Evolutionary conservation across 805 yeast species (phyloP), one percentile per base, ranked within the genome.

Genomic region (Schizosaccharomyces lindneri): DNA sequence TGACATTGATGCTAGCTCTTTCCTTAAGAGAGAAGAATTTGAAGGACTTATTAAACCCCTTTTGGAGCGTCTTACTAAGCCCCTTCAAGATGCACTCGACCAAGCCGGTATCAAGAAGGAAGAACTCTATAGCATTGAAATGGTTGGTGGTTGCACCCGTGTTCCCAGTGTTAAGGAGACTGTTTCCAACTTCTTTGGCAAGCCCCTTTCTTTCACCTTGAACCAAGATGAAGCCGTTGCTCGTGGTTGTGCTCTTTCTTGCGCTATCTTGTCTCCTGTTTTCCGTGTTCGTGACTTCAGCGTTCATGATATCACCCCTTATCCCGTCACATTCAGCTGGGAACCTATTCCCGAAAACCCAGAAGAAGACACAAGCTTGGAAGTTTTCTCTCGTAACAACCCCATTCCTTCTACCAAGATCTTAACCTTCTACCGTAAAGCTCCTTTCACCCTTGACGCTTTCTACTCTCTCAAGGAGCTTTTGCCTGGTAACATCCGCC

Each of bases 201-300:
- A 85, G 77, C 83, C 77, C 69, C 78, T 93, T 72, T 86, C 96
- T 51, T 85, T 85, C 78, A 94, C 97, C 68, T 81, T 94, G 76
- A 93, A 93, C 81, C 97, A 89, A 78, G 99, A 93, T 73, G 99
- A 93, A 80, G 96, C 98, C 65, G 85, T 90, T 73, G 97, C 98
- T 63, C 87, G 90, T 75, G 99, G 99, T 78, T 95, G 95, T 69
- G 96, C 98, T 60, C 93, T 93, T 76, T 85, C 93, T 70, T 93
- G 98, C 75, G 99, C 98, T 67, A 86, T 88, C 77, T 97, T 89
- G 79, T 90, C 97, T 43, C 98, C 98, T 75, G 89, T 97, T 66
- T 82, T 93, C 70, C 86, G 98, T 78, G 98, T 93, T 62, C 85
- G 97, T 76, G 96, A 96, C 67, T 93, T 93, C 84, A 90, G 90